These are phyloP conservation scores for Russula vinacea DNA, from an alignment of 768 basidiomycete species.

Conservation along the genomic window DNA sequence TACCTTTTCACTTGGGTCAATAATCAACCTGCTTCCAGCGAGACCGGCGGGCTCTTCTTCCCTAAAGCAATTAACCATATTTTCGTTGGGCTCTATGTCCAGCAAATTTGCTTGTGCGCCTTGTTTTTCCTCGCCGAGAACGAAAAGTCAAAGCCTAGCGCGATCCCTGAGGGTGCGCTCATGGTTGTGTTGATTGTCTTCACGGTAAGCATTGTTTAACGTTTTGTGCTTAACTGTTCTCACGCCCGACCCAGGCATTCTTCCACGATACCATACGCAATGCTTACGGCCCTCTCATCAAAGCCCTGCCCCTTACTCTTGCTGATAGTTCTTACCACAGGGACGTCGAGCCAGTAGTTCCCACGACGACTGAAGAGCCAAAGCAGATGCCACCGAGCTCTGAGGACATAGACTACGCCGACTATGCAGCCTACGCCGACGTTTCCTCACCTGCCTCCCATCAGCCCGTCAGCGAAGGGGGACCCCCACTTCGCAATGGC, in stretches of 20 bases:
- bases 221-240: neutral
- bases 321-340: constrained; percentile 61
- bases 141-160: constrained; percentile 48
- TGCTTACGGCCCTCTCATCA: constrained; percentile 76
- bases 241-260: constrained; percentile 46
- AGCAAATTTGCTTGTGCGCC: constrained; percentile 79
- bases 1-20: constrained; percentile 47
- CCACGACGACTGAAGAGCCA: neutral
- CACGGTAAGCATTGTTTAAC: constrained; percentile 58
- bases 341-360: neutral
- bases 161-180: constrained; percentile 71
- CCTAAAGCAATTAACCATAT: constrained; percentile 91
- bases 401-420: constrained; percentile 14
- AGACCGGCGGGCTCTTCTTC: constrained; percentile 94
- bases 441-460: neutral
- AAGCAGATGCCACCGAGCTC: neutral
- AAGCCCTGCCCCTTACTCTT: constrained; percentile 73
- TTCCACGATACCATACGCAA: constrained; percentile 71
- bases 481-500: neutral
- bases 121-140: constrained; percentile 86
- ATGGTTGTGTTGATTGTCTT: constrained; percentile 82
- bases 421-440: constrained; percentile 14
- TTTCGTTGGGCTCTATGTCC: constrained; percentile 91
- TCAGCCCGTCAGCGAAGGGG: neutral
- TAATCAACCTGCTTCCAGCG: constrained; percentile 62